These are phyloP conservation scores for Penicillium canescens DNA, from an alignment of 495 filamentous ascomycete genomes.

Conservation along the genomic window DNA sequence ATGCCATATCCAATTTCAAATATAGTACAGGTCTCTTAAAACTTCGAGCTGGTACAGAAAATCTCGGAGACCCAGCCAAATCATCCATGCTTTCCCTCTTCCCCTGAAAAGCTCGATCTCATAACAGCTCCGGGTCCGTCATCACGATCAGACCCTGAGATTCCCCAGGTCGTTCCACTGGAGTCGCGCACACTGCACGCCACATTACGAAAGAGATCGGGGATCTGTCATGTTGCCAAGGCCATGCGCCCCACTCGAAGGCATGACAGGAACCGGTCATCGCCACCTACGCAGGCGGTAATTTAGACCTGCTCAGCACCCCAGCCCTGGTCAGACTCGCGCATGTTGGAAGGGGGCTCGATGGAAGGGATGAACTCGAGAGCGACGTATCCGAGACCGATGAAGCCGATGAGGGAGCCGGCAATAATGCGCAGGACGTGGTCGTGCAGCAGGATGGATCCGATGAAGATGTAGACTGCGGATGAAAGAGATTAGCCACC, in stretches of 20 bases:
- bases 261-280: background rate
- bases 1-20: conserved; percentile 11
- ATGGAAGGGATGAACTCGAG: conserved; percentile 95
- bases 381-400: conserved; percentile 76
- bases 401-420: conserved; percentile 70
- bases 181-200: background rate
- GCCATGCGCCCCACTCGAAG: background rate
- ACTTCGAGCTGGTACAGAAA: background rate
- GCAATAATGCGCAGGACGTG: conserved; percentile 58
- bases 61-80: background rate
- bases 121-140: background rate
- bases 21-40: conserved; percentile 18
- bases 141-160: background rate
- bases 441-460: conserved; percentile 74
- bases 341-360: conserved; percentile 97
- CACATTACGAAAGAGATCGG: background rate
- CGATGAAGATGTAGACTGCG: conserved; percentile 94
- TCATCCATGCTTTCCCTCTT: background rate
- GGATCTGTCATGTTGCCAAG: background rate
- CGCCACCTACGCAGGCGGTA: background rate
- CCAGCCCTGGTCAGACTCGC: conserved; percentile 86
- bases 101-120: background rate
- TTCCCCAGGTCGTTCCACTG: background rate
- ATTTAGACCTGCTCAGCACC: conserved; percentile 84
- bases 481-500: conserved; percentile 5